Base-by-base conservation (phyloP, 768 basidiomycete genomes). In the Suillus brevipes region DNA sequence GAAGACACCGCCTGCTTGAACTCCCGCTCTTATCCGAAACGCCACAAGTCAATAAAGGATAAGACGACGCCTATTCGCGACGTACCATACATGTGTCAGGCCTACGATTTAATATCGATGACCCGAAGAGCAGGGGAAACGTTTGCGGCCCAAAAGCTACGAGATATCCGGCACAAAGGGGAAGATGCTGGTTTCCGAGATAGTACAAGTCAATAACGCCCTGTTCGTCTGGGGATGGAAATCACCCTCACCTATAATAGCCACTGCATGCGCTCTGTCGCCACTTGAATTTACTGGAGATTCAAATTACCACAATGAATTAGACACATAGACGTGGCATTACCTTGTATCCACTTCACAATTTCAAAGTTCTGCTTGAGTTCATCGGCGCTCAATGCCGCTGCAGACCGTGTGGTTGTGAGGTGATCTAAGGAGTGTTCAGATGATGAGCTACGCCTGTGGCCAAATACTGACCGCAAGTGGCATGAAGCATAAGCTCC, bases 371-470 rank as follows among this genome's bases (percentile, higher is more conserved):
- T 78, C 57, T 75, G 75, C 52, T 79, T 66, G 3, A 85, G 75
- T 37, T 80, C 78, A 18, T 76, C 75, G 1, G 74, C 55, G 36
- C 68, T 74, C 58, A 78, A 80, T 3, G 81, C 78, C 1, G 78
- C 73, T 0, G 81, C 82, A 2, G 82, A 81, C 25, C 73, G 77
- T 1, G 69, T 61, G 0, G 83, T 83, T 5, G 79, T 78, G 57
- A 81, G 74, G 16, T 70, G 65, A 71, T 84, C 83, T 84, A 12
- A n/a, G 25, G 13, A 34, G n/a, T 31, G 8, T n/a, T 31, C 40
- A 67, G 49, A 40, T 60, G 9, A 42, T 36, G 37, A 63, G 18
- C 40, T 42, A 38, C 12, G 37, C 20, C 9, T 38, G 16, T 47
- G 20, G n/a, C 23, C 6, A 61, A 23, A 23, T 60, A 50, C 68